A percentile compares a stretch with the other conserved stretches of the same genome.
phyloP scores from a whole-genome alignment of 192 early-diverging fungal species.

The Coemansia sp. region DNA sequence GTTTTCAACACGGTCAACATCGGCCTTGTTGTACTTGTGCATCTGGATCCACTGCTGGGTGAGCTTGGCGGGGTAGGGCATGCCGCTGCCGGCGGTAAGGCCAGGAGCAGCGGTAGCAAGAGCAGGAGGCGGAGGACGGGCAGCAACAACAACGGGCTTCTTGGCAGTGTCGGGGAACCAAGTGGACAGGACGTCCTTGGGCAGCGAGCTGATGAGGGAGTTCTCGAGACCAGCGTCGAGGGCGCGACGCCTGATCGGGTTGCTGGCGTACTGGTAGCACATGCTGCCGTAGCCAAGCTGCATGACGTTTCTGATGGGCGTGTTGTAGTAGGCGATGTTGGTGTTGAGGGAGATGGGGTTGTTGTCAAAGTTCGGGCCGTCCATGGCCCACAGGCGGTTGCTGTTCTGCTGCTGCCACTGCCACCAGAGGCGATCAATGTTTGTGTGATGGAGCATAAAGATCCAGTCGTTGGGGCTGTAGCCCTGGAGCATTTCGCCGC shows the following conservation, averaged over 20 bases:
- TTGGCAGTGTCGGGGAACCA: constrained; percentile 50
- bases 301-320: constrained; percentile 52
- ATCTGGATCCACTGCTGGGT: constrained; percentile 40
- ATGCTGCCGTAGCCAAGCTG: constrained; percentile 56
- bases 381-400: constrained; percentile 44
- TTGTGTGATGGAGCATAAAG: constrained; percentile 59
- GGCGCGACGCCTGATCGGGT: constrained; percentile 31
- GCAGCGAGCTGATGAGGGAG: constrained; percentile 21
- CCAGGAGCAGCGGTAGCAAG: neutral
- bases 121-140: neutral
- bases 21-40: constrained; percentile 32
- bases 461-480: constrained; percentile 58
- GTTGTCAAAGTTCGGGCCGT: constrained; percentile 44
- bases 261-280: constrained; percentile 57
- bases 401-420: constrained; percentile 57
- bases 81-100: constrained; percentile 17
- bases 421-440: constrained; percentile 58
- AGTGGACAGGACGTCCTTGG: constrained; percentile 24
- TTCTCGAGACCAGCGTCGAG: constrained; percentile 13
- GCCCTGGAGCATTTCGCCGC: constrained; percentile 56
- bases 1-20: constrained; percentile 18
- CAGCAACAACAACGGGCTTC: neutral
- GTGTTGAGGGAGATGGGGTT: constrained; percentile 19
- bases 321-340: constrained; percentile 40
- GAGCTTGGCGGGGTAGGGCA: constrained; percentile 39